Evolutionary conservation across 2,329 filamentous ascomycete species (phyloP).

Genomic region (Alternaria infectoria): DNA sequence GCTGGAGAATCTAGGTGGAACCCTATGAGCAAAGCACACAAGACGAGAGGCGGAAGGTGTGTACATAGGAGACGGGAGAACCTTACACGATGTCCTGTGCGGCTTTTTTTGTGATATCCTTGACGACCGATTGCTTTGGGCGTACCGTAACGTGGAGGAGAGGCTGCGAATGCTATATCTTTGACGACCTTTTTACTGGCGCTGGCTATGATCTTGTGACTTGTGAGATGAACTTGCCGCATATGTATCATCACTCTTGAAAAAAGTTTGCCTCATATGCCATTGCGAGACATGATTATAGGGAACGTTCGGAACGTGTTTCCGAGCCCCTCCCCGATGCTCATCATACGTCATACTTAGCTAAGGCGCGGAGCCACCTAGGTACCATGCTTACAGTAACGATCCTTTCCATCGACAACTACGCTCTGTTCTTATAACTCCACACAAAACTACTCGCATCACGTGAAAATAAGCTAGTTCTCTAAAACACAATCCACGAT

Average conservation of each 20-base stretch:
- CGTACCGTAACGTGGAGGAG: background rate
- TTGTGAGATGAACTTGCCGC: background rate
- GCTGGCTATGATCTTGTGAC: background rate
- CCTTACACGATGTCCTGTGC: background rate
- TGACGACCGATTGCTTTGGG: conserved; percentile 6
- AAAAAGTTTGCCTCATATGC: background rate
- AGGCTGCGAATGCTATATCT: conserved; percentile 13
- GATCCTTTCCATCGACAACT: too few relatives aligned
- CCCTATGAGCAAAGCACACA: conserved; percentile 6
- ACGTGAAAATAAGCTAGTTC: too few relatives aligned
- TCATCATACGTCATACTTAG: conserved; percentile 15
- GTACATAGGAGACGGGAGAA: conserved; percentile 11
- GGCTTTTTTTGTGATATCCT: conserved; percentile 13
- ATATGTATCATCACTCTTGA: too few relatives aligned
- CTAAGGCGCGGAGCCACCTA: background rate
- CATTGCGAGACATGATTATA: background rate
- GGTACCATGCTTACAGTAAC: too few relatives aligned
- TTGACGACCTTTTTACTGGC: background rate
- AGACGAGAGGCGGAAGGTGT: background rate
- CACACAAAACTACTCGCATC: too few relatives aligned
- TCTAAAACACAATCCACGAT: conserved; percentile 11
- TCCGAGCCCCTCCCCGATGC: background rate
- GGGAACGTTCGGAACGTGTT: background rate
- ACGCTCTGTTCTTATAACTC: too few relatives aligned
- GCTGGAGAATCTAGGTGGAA: background rate